Conservation (phyloP, 768 basidiomycete genomes). For the Aureoboletus auriporus region DNA sequence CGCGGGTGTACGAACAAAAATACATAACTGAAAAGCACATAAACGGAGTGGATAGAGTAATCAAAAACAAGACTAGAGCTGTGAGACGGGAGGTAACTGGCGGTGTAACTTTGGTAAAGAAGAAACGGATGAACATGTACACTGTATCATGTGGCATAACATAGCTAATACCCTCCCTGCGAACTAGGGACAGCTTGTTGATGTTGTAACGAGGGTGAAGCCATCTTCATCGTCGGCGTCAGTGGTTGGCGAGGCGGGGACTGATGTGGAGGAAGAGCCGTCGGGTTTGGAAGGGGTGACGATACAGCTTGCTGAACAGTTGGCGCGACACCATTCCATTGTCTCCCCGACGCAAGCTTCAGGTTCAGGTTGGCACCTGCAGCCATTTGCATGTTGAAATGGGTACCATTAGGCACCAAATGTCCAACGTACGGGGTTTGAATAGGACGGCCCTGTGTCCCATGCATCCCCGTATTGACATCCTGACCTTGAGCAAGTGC, state of each 20-base stretch:
- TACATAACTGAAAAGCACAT: slow-evolving; percentile 38
- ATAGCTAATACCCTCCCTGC: slow-evolving; percentile 48
- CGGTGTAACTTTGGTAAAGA: slow-evolving; percentile 4
- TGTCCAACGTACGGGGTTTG: slow-evolving; percentile 30
- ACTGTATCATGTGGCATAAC: slow-evolving; percentile 11
- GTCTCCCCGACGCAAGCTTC: slow-evolving; percentile 37
- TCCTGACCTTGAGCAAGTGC: slow-evolving; percentile 47
- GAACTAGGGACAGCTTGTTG: slow-evolving; percentile 49
- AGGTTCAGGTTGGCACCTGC: slow-evolving; percentile 27
- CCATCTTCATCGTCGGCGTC: slow-evolving; percentile 49
- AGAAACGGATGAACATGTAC: slow-evolving; percentile 10
- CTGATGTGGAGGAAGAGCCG: slow-evolving; percentile 35
- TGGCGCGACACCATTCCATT: slow-evolving; percentile 33
- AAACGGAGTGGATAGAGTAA: slow-evolving; percentile 34
- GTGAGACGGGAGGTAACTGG: slow-evolving; percentile 16
- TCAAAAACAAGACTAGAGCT: slow-evolving; percentile 27
- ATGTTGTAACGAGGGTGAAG: slow-evolving; percentile 53
- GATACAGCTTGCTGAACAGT: slow-evolving; percentile 21
- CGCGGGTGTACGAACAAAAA: slow-evolving; percentile 28
- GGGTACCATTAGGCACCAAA: slow-evolving; percentile 22
- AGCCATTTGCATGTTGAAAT: slow-evolving; percentile 29
- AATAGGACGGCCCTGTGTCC: slow-evolving; percentile 35
- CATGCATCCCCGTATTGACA: slow-evolving; percentile 32
- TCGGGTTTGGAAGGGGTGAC: slow-evolving; percentile 42
- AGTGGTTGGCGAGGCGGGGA: slow-evolving; percentile 49